Conservation (phyloP, 179 eudicot species). For the Nepenthes alata region DNA sequence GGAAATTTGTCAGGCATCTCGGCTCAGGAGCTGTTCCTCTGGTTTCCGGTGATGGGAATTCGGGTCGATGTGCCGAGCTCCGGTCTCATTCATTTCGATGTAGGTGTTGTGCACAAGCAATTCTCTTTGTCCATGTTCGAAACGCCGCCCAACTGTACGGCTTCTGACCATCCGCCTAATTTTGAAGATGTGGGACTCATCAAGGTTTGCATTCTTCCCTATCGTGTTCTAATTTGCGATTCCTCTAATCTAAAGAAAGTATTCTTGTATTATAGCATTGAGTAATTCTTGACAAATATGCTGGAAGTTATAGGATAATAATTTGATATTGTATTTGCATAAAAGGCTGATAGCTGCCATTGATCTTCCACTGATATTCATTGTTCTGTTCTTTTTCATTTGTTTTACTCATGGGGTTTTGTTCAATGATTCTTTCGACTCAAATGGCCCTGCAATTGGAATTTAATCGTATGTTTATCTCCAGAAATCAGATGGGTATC, state of each 20-base stretch:
- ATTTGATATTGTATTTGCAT: too few relatives aligned
- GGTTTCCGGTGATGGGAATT: constrained; percentile 49
- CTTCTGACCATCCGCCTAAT: constrained; percentile 24
- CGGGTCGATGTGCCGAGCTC: constrained; percentile 40
- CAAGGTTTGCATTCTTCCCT: background rate
- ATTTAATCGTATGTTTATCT: too few relatives aligned
- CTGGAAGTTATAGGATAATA: too few relatives aligned
- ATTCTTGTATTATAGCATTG: too few relatives aligned
- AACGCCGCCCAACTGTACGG: constrained; percentile 52
- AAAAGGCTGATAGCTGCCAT: too few relatives aligned
- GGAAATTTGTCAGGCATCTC: constrained; percentile 52
- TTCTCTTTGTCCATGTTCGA: constrained; percentile 66
- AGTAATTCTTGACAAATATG: too few relatives aligned
- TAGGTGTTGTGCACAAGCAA: constrained; percentile 72
- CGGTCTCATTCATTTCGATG: constrained; percentile 74
- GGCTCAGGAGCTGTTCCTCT: constrained; percentile 71
- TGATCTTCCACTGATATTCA: too few relatives aligned
- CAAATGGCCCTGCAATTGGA: too few relatives aligned
- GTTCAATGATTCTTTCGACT: too few relatives aligned
- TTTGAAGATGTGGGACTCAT: background rate
- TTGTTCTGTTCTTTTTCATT: too few relatives aligned
- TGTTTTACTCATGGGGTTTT: too few relatives aligned
- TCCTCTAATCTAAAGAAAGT: background rate
- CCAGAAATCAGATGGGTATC: too few relatives aligned
- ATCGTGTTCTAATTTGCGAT: background rate